Conservation (phyloP, 192 early-diverging fungal genomes). For the Backusella psychrophila region DNA sequence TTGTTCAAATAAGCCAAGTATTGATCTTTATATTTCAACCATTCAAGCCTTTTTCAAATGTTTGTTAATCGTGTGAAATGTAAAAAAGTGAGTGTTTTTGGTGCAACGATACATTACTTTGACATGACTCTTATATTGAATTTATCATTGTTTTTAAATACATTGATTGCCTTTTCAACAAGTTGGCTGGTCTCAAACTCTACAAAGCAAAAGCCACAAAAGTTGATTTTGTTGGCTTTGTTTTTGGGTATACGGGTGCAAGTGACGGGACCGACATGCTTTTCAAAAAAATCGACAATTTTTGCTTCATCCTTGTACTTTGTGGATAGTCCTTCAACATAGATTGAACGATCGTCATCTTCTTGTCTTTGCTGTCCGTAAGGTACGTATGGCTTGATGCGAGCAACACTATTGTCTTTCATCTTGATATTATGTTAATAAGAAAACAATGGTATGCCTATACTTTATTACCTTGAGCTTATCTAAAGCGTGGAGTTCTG, state of each 20-base stretch:
- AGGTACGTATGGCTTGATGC: constrained; percentile 24
- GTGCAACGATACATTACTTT: constrained; percentile 12
- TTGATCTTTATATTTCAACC: constrained; percentile 10
- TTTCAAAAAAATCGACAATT: constrained; percentile 13
- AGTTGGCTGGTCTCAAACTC: constrained; percentile 19
- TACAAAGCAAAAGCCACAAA: constrained; percentile 27
- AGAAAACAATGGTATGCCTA: neutral
- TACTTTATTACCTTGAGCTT: neutral
- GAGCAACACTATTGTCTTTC: neutral
- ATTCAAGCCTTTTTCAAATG: neutral
- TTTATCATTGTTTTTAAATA: neutral
- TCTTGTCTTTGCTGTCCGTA: constrained; percentile 9
- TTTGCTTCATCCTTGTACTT: constrained; percentile 12
- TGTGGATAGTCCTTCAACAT: constrained; percentile 22
- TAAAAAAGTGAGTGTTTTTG: no score
- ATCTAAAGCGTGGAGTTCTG: neutral
- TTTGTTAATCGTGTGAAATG: neutral
- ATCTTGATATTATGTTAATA: neutral
- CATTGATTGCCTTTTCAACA: constrained; percentile 17
- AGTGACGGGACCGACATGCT: constrained; percentile 18
- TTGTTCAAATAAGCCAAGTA: constrained; percentile 2
- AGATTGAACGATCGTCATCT: constrained; percentile 27
- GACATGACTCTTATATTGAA: constrained; percentile 19
- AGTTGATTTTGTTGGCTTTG: neutral
- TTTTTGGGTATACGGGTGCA: constrained; percentile 21